phyloP scores from a whole-genome alignment of 176 grass and related monocot genomes.

The Dendrocalamus sinicus region DNA sequence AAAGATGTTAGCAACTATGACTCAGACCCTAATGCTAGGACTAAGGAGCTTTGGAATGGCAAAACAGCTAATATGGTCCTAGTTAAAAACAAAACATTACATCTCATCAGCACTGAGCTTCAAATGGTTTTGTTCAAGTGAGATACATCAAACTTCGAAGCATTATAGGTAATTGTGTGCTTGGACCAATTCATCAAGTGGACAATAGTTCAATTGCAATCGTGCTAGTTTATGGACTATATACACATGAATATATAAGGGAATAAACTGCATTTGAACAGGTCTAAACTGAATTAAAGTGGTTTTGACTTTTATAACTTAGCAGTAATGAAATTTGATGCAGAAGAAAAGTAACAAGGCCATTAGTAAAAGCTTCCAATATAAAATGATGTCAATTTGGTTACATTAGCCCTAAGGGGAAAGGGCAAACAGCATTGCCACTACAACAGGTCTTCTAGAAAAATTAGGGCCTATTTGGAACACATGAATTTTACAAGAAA shows the following conservation, averaged over 20 bases:
- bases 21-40: neutral
- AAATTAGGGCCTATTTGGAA: neutral
- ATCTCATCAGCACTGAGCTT: neutral
- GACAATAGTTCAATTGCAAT: neutral
- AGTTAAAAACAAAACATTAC: neutral
- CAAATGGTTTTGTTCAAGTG: constrained; percentile 21
- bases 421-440: constrained; percentile 21
- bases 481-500: neutral
- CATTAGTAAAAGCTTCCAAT: neutral
- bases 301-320: constrained; percentile 25
- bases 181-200: neutral
- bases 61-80: constrained; percentile 6
- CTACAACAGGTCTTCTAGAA: constrained; percentile 18
- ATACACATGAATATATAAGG: constrained; percentile 7
- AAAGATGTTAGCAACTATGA: constrained; percentile 9
- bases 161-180: neutral
- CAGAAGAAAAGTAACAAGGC: neutral
- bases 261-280: constrained; percentile 12
- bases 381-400: neutral
- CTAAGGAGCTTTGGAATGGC: neutral
- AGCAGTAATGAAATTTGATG: constrained; percentile 14
- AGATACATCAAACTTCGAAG: neutral
- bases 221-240: neutral
- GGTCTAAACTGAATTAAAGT: neutral
- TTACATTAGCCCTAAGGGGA: neutral